Evolutionary conservation across 75 land plant species (phyloP), one percentile per base, ranked within the genome.

Genomic region (Cryptomeria japonica): DNA sequence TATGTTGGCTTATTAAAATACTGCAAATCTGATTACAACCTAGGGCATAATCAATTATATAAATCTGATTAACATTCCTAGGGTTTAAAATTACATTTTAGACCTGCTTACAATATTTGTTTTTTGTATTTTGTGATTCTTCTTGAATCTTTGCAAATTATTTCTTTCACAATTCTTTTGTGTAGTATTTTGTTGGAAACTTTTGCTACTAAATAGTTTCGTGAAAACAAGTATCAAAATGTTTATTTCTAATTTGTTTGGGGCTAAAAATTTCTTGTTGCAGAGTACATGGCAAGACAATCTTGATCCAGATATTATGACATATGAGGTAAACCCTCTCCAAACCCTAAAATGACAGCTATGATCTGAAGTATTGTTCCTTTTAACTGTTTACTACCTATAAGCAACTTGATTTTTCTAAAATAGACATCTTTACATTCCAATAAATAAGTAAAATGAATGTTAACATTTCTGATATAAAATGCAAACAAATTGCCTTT

Each of bases 301-400:
- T 85, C 70, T 96, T 90, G 98, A 96, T 90, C 98, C 98, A 47
- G 98, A 96, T 88, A 91, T 91, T 88, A 96, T 96, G 98, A 92
- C 98, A 41, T 96, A 96, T 87, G 98, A 96, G 98, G 98, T 96
- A 83, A 46, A 82, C 46, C 37, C 28, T 82, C 13, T 82, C 83
- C 49, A 80, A 80, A 46, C 51, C 32, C 49, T 42, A 44, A n/a
- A 25, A 44, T 46, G 49, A 5, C 41, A 82, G 84, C 84, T 25
- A 10, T 25, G 42, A 22, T n/a, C n/a, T n/a, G 82, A 79, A 7
- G 19, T 79, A 41, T 39, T 39, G 3, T 79, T 79, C 39, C 78
- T 8, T 38, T 78, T 77, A 36, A 14, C 80, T 36, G 18, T 1
- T 77, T 77, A 77, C 41, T 77, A 36, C 39, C 28, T 39, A 41